Conservation (phyloP, 441 rosid species). For the Metrosideros polymorpha region DNA sequence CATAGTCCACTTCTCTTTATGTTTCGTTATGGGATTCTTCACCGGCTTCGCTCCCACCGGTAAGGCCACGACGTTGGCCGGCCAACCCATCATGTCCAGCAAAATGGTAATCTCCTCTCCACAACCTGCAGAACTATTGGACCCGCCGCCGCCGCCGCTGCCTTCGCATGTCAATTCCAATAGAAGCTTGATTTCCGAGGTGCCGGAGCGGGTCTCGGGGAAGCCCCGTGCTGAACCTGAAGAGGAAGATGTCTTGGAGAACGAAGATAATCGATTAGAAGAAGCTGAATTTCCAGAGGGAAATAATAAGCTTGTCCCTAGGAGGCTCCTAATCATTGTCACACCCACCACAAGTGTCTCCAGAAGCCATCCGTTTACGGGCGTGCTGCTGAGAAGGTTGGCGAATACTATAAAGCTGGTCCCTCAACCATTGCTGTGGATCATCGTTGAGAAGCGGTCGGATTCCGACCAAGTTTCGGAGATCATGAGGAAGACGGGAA, state of each 20-base stretch:
- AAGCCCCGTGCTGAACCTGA: neutral
- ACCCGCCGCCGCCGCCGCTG: neutral
- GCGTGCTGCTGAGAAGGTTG: constrained; percentile 5
- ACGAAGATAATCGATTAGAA: neutral
- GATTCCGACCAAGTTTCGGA: constrained; percentile 33
- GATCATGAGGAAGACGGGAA: constrained; percentile 66
- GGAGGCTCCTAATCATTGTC: constrained; percentile 2
- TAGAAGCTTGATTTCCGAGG: constrained; percentile 17
- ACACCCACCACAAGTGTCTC: neutral
- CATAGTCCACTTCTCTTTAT: constrained; percentile 61
- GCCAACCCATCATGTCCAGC: neutral
- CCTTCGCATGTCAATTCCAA: neutral
- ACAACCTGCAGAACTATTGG: neutral
- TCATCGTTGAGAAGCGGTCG: constrained; percentile 48
- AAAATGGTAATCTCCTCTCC: neutral
- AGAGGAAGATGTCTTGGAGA: neutral
- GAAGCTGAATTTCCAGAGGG: neutral
- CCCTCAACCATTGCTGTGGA: constrained; percentile 7
- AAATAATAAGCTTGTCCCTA: neutral
- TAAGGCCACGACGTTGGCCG: neutral
- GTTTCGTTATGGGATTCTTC: constrained; percentile 96
- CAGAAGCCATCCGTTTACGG: neutral
- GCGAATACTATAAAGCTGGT: neutral
- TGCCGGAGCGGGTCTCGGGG: constrained; percentile 9
- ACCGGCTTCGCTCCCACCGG: constrained; percentile 74